Evolutionary conservation across 345 rosid genomes (phyloP).

Genomic region (Linum tenue): DNA sequence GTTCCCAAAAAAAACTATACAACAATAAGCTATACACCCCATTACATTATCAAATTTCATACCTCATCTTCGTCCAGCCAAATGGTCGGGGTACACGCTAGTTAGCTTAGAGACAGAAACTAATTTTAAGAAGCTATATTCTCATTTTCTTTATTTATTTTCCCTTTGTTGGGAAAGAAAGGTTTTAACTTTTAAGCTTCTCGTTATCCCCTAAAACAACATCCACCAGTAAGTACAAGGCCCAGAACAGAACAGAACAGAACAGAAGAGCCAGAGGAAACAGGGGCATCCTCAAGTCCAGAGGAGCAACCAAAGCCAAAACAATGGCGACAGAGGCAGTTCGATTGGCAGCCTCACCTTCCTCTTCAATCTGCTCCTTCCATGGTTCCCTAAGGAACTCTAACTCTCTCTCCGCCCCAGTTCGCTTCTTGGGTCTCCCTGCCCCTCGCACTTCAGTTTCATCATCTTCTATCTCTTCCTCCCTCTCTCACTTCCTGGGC

Average conservation of each 20-base stretch:
- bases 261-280: background rate
- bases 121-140: too few species aligned
- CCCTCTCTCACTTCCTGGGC: constrained; percentile 47
- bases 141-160: too few species aligned
- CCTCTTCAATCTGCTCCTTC: constrained; percentile 44
- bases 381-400: constrained; percentile 49
- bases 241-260: background rate
- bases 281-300: background rate
- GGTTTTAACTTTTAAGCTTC: too few species aligned
- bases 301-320: constrained; percentile 5
- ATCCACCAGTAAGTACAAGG: background rate
- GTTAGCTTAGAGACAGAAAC: too few species aligned
- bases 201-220: background rate
- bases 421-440: constrained; percentile 29
- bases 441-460: constrained; percentile 41
- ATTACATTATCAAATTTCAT: too few species aligned
- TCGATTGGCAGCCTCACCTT: constrained; percentile 37
- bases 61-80: too few species aligned
- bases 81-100: too few species aligned
- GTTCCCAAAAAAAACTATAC: too few species aligned
- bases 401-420: constrained; percentile 29
- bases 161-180: too few species aligned
- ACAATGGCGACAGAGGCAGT: constrained; percentile 70
- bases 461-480: constrained; percentile 29
- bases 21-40: too few species aligned